These are phyloP conservation scores for Fusarium coffeatum DNA, from an alignment of 2,329 filamentous ascomycete species.

Conservation along the genomic window DNA sequence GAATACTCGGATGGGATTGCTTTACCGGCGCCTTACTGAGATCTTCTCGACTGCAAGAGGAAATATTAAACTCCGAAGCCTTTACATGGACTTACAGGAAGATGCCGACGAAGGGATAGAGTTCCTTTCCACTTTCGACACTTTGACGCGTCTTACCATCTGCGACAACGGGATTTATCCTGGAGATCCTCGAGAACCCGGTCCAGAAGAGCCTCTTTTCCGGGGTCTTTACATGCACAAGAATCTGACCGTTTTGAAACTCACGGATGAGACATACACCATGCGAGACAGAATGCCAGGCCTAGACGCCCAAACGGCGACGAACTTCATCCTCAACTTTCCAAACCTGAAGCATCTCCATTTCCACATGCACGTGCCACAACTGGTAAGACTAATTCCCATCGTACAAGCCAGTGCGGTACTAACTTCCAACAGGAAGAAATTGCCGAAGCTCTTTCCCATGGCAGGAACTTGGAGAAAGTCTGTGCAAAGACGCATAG, in stretches of 20 bases:
- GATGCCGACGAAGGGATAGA: not conserved
- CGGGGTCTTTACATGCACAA: constrained; percentile 30
- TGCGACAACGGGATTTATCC: constrained; percentile 5
- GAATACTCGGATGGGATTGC: not conserved
- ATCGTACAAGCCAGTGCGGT: not conserved
- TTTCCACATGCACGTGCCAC: constrained; percentile 9
- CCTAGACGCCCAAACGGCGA: constrained; percentile 16
- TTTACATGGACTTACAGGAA: constrained; percentile 8
- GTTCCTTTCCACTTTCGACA: constrained; percentile 37
- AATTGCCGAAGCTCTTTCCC: constrained; percentile 17
- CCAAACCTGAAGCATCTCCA: constrained; percentile 16
- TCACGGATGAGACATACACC: not conserved
- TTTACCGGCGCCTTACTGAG: constrained; percentile 11
- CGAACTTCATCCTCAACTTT: constrained; percentile 17
- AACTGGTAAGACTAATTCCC: constrained; percentile 6
- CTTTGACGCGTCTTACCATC: constrained; percentile 19
- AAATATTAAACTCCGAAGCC: constrained; percentile 8
- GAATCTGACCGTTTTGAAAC: constrained; percentile 20
- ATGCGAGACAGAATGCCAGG: constrained; percentile 12
- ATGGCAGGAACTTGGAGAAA: constrained; percentile 3
- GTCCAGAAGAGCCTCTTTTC: constrained; percentile 9
- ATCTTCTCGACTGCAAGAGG: not conserved
- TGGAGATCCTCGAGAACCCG: not conserved
- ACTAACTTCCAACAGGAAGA: not conserved
- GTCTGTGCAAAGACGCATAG: not conserved